phyloP scores from a whole-genome alignment of 352 stramenopile genomes.

The Phytophthora podocarpi region DNA sequence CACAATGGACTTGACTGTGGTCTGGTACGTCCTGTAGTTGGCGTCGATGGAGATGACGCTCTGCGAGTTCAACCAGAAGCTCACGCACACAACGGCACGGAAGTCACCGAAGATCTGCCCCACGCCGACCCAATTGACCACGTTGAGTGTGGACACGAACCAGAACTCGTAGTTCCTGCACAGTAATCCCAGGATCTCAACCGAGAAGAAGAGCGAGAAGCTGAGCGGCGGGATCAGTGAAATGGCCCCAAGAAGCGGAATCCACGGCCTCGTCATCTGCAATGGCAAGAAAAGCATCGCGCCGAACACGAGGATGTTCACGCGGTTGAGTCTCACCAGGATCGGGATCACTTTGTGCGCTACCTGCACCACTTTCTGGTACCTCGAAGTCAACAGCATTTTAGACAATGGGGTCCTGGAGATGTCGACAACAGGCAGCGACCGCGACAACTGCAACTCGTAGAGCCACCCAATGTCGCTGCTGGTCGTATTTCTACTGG shows the following conservation, averaged over 20 bases:
- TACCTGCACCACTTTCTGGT: not conserved
- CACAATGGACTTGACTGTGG: slow-evolving; percentile 25
- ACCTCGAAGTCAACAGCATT: not conserved
- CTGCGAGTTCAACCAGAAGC: slow-evolving; percentile 28
- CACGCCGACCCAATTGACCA: slow-evolving; percentile 34
- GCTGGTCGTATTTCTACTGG: not conserved
- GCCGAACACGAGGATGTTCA: slow-evolving; percentile 16
- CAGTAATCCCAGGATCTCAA: slow-evolving; percentile 27
- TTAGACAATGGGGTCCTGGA: slow-evolving; percentile 12
- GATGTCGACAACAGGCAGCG: slow-evolving; percentile 11
- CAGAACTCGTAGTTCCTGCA: slow-evolving; percentile 31
- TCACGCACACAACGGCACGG: slow-evolving; percentile 25
- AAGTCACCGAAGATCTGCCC: slow-evolving; percentile 28
- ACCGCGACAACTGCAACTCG: slow-evolving; percentile 13
- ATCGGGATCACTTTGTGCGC: slow-evolving; percentile 15
- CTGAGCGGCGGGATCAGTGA: slow-evolving; percentile 9
- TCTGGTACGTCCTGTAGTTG: slow-evolving; percentile 35
- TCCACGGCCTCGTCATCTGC: not conserved
- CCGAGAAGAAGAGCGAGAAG: slow-evolving; percentile 30
- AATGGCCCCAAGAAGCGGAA: slow-evolving; percentile 8
- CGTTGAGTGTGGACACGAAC: slow-evolving; percentile 39
- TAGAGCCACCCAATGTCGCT: slow-evolving; percentile 3
- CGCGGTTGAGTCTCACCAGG: slow-evolving; percentile 14
- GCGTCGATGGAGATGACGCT: slow-evolving; percentile 35
- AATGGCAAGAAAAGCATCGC: slow-evolving; percentile 21